Percentiles rank a stretch among this genome's conserved stretches.
Conservation (phyloP, 2,329 filamentous ascomycete species). For the Fusarium keratoplasticum region DNA sequence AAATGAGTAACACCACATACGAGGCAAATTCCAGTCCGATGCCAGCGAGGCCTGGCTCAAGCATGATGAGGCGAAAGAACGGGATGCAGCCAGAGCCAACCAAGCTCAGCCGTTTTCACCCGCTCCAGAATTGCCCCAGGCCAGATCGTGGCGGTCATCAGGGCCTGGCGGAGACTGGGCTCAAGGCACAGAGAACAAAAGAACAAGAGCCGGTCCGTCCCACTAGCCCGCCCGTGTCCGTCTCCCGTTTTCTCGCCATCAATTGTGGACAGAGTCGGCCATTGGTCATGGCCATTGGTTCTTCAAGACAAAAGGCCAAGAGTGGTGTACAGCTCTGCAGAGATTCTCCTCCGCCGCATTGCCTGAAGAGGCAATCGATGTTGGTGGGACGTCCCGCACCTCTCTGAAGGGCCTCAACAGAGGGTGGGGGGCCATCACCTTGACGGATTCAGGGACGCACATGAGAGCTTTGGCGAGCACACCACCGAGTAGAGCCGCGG, state of each 20-base stretch:
- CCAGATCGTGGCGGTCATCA: conserved; percentile 15
- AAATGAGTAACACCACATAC: conserved; percentile 26
- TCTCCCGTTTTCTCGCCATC: conserved; percentile 12
- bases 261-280: conserved; percentile 10
- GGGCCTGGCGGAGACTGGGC: background rate
- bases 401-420: conserved; percentile 37
- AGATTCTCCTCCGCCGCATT: conserved; percentile 16
- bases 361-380: conserved; percentile 36
- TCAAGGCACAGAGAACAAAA: conserved; percentile 19
- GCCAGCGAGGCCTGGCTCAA: conserved; percentile 16
- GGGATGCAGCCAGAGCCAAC: conserved; percentile 29
- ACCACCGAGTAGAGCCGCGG: conserved; percentile 30
- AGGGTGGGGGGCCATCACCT: conserved; percentile 40
- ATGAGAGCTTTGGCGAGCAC: conserved; percentile 24
- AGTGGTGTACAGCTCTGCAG: conserved; percentile 12
- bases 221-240: conserved; percentile 38
- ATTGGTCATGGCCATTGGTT: conserved; percentile 37
- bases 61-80: conserved; percentile 32
- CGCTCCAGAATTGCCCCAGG: conserved; percentile 27
- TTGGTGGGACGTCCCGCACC: conserved; percentile 33
- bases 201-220: conserved; percentile 43
- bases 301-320: conserved; percentile 21
- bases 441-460: conserved; percentile 34
- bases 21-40: conserved; percentile 32
- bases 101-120: conserved; percentile 33